A percentile compares a stretch with the other conserved stretches of the same genome.
phyloP scores from a whole-genome alignment of 306 rosid species.

The Cicer cuneatum region DNA sequence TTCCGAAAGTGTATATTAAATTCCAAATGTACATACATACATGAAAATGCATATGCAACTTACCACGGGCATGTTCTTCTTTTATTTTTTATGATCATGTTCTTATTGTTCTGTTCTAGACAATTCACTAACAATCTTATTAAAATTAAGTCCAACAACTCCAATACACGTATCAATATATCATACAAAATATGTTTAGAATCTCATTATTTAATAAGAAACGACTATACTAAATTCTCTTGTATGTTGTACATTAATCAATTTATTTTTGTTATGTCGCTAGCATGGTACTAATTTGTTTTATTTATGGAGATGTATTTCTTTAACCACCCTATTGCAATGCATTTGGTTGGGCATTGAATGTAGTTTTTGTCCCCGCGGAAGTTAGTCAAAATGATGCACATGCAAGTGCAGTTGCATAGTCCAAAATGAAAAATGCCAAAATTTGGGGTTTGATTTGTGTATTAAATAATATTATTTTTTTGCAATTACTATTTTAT shows the following conservation, averaged over 20 bases:
- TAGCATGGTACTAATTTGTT: constrained; percentile 21
- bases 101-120: constrained; percentile 44
- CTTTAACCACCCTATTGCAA: constrained; percentile 13
- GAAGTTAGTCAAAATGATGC: constrained; percentile 58
- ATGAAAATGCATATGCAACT: constrained; percentile 32
- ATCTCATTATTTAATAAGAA: constrained; percentile 7
- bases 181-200: constrained; percentile 9
- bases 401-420: constrained; percentile 47
- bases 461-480: neutral
- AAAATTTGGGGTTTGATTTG: constrained; percentile 6
- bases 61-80: constrained; percentile 50
- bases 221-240: constrained; percentile 11
- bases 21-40: too few species aligned
- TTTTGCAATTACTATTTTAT: constrained; percentile 6
- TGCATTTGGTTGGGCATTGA: constrained; percentile 21
- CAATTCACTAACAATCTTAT: constrained; percentile 25
- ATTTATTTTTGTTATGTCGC: neutral
- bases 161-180: constrained; percentile 5
- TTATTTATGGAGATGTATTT: constrained; percentile 23
- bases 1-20: too few species aligned
- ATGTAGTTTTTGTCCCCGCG: constrained; percentile 47
- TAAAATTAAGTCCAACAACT: constrained; percentile 26
- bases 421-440: constrained; percentile 42
- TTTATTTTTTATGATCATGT: neutral
- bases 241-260: neutral